These are phyloP conservation scores for Schrenkiella parvula DNA, from an alignment of 345 rosid genomes.

Conservation along the genomic window DNA sequence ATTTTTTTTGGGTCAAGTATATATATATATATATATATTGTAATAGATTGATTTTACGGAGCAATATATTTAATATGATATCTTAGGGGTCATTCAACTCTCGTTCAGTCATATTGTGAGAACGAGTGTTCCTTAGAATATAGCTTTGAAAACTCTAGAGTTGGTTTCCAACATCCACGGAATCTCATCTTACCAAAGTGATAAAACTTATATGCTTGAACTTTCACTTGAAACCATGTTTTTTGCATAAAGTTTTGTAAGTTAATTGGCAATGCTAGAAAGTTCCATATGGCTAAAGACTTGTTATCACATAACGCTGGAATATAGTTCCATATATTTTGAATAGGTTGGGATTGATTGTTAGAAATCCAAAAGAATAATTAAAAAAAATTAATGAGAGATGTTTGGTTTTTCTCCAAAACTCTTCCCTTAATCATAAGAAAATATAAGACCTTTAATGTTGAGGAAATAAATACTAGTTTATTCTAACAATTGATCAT, in stretches of 20 bases:
- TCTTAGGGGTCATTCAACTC: neutral
- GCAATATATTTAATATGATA: neutral
- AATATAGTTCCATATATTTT: neutral
- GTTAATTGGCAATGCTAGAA: neutral
- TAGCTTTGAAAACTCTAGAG: constrained; percentile 16
- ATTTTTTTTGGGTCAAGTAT: no score
- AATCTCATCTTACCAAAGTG: constrained; percentile 21
- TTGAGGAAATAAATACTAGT: neutral
- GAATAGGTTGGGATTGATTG: neutral
- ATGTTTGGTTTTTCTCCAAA: neutral
- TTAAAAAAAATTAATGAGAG: neutral
- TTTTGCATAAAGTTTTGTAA: neutral
- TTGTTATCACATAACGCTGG: neutral
- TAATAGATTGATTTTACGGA: neutral
- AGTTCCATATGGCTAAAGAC: neutral
- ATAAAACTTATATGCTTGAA: constrained; percentile 17
- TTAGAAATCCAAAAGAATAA: neutral
- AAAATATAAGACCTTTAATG: neutral
- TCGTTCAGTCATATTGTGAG: neutral
- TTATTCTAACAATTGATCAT: no score
- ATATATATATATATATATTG: neutral
- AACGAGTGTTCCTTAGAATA: constrained; percentile 5
- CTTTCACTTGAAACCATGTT: constrained; percentile 13
- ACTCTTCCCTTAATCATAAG: neutral
- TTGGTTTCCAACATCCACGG: constrained; percentile 21